Evolutionary conservation across 116 monocot genomes (phyloP).

Genomic region (Iris pallida): DNA sequence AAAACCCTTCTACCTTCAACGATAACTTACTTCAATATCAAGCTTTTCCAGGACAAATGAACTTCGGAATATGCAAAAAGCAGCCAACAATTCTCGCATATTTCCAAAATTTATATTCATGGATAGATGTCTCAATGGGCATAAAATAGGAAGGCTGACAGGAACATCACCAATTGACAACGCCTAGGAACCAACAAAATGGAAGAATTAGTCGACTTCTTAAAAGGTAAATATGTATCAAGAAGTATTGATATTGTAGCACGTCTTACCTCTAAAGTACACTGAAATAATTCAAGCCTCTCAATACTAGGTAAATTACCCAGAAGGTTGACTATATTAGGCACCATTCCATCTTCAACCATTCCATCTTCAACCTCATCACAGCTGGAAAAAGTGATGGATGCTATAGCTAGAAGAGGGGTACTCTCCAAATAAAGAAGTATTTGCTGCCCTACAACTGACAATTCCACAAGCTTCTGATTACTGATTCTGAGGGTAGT

Average conservation of each 20-base stretch:
- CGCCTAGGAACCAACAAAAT: not conserved
- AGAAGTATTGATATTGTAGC: not conserved
- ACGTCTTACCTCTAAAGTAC: constrained; percentile 9
- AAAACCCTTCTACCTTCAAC: too few species aligned
- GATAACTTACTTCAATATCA: not conserved
- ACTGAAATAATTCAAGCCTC: not conserved
- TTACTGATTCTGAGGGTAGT: not conserved
- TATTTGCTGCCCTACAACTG: not conserved
- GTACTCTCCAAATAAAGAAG: not conserved
- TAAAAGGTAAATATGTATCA: not conserved
- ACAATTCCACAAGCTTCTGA: not conserved
- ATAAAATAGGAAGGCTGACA: not conserved
- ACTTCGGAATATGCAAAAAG: constrained; percentile 5
- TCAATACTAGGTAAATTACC: not conserved
- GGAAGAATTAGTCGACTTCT: not conserved
- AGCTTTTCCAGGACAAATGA: constrained; percentile 1
- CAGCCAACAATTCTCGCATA: not conserved
- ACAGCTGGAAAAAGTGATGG: not conserved
- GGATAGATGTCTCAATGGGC: not conserved
- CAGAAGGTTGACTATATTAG: constrained; percentile 1
- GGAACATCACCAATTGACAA: constrained; percentile 2
- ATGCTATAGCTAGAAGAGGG: not conserved
- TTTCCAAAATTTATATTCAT: constrained; percentile 4
- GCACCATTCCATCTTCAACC: not conserved
- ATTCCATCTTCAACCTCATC: not conserved